Evolutionary conservation across 2,329 filamentous ascomycete species (phyloP), one percentile per base, ranked within the genome.

Genomic region (Emmonsia crescens): DNA sequence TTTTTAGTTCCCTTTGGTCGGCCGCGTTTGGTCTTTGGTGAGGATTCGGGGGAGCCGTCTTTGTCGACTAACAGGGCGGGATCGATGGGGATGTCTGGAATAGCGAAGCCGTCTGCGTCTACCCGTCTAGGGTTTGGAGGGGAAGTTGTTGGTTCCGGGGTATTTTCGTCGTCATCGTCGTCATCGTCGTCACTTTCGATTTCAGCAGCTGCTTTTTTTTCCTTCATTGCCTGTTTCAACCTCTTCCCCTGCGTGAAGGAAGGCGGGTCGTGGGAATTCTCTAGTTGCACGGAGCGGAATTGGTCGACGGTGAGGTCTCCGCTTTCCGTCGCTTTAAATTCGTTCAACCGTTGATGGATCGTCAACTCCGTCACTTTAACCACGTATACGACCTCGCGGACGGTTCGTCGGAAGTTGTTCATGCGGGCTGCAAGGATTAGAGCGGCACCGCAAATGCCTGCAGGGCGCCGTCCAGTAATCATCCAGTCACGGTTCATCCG

Each of bases 401-500:
- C 86, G 0, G 91, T 96, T 21, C 94, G 87, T 52, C 93, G 88
- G 72, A 95, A 99, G 75, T 97, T 97, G 82, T 96, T 96, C 88
- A 97, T 97, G 59, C 94, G 89, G 9, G 94, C 93, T 6, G 94
- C 94, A 73, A 99, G 87, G 64, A 99, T 89, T 56, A 99, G 83
- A 67, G 92, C 96, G 14, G 94, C 94, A 64, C 94, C 94, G 73
- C 92, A 96, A 60, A 97, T 87, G 66, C 94, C 94, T 6, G 93
- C 93, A 19, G 94, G 94, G 48, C 94, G 87, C 70, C 94, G 89
- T 68, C 94, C 94, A 72, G 92, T 91, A 55, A 92, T 88, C 85
- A 99, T 97, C 92, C 94, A 97, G 76, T 99, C 94, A 60, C 90
- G 83, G 66, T 90, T 92, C 94, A 99, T 97, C 64, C 94, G 87